These are phyloP conservation scores for Phalaenopsis equestris DNA, from an alignment of 106 monocot genomes.

Conservation along the genomic window DNA sequence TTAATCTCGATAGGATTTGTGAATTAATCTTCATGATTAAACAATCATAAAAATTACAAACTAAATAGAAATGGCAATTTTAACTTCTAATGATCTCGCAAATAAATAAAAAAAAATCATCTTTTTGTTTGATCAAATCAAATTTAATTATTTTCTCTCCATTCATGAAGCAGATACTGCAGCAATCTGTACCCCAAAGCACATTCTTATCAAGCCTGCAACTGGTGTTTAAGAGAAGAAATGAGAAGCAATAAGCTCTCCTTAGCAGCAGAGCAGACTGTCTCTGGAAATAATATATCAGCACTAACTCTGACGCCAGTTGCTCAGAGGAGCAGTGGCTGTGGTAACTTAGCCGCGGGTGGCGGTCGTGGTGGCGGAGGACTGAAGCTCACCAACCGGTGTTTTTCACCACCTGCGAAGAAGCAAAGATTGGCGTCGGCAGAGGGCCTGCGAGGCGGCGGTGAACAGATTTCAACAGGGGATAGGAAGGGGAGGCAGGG, in stretches of 20 bases:
- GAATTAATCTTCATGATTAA: too few species aligned
- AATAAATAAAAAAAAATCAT: too few species aligned
- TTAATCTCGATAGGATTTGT: too few species aligned
- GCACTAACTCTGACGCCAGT: not conserved
- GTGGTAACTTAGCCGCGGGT: too few species aligned
- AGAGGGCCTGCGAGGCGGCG: not conserved
- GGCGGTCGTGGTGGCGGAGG: not conserved
- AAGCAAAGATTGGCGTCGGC: not conserved
- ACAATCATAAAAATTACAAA: too few species aligned
- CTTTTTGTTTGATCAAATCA: too few species aligned
- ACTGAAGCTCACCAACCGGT: not conserved
- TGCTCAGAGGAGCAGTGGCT: not conserved
- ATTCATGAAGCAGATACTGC: constrained; percentile 8
- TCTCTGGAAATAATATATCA: not conserved
- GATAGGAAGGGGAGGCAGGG: constrained; percentile 19
- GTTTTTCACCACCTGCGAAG: constrained; percentile 11
- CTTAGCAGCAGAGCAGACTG: not conserved
- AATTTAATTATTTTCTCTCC: too few species aligned
- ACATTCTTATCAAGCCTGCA: not conserved
- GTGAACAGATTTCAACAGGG: constrained; percentile 6
- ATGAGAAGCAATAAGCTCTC: not conserved
- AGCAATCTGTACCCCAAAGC: constrained; percentile 17
- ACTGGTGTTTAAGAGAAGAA: constrained; percentile 13
- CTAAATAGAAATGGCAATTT: too few species aligned
- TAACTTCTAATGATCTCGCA: too few species aligned